Evolutionary conservation across 2,329 filamentous ascomycete genomes (phyloP), one percentile per base, ranked within the genome.

Genomic region (Sphaerulina musiva): DNA sequence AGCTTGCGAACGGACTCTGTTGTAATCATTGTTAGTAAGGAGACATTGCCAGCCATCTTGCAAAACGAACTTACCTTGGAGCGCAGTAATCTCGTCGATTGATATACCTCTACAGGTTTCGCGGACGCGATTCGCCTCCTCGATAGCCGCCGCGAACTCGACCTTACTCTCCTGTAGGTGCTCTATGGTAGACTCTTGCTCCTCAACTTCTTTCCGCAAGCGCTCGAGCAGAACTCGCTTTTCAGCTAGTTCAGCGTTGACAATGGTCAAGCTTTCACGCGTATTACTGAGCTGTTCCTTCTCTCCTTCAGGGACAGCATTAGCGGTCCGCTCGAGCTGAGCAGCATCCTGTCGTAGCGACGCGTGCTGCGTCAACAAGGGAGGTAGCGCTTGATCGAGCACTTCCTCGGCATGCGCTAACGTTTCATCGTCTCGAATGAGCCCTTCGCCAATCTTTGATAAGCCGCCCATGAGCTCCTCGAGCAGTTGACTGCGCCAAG

Each of bases 51-150:
- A 38, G 6, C 29, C 34, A 20, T 31, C 29, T n/a, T 26, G 9
- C n/a, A 11, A 14, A 20, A 14, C 20, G 66, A 38, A 9, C 75
- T 68, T 78, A 88, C 87, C 80, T 79, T 91, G 90, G n/a, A 95
- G 76, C 39, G 76, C 75, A 59, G 80, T 80, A 59, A 97, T 88
- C 71, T 97, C 93, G 29, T 80, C 84, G 49, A 85, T 82, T 53
- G 85, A 92, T 85, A 91, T 96, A 39, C 92, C 91, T 50, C 91
- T 83, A 68, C 87, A 95, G 65, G 95, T 87, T 68, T 96, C 90
- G 58, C 87, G 82, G 26, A 95, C 78, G 59, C 83, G 84, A 69
- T 96, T 90, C 0, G 91, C 88, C 64, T 89, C 85, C 55, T 82
- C 80, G 54, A 95, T 96, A 46, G 93, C 87, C 29, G 81, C 78